A percentile compares a stretch with the other conserved stretches of the same genome.
Conservation (phyloP, 306 rosid genomes). For the Corylus avellana region DNA sequence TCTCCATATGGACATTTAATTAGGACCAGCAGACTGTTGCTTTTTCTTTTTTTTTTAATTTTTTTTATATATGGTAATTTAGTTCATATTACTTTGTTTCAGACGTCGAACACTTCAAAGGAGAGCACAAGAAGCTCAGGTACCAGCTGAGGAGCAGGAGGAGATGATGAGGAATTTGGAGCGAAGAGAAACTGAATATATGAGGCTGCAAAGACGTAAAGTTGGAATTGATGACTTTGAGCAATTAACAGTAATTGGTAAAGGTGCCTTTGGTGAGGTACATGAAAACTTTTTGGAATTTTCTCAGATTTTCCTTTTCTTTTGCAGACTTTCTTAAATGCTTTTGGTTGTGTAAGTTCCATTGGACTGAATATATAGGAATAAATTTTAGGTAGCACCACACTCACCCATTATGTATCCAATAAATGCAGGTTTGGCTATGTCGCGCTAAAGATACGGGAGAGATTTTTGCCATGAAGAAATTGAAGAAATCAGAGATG, state of each 20-base stretch:
- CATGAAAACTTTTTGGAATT: background rate
- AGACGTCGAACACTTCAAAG: constrained; percentile 84
- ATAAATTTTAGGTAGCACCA: background rate
- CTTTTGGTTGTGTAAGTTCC: constrained; percentile 1
- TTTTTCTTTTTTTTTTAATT: background rate
- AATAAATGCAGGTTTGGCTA: constrained; percentile 68
- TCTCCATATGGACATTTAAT: background rate
- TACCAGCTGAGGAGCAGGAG: constrained; percentile 83
- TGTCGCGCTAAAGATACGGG: constrained; percentile 83
- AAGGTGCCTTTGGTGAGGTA: constrained; percentile 99
- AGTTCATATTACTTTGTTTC: constrained; percentile 22
- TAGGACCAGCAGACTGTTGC: background rate
- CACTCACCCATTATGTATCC: background rate
- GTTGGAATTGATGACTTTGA: constrained; percentile 96
- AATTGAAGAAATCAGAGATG: constrained; percentile 96
- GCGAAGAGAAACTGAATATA: constrained; percentile 86
- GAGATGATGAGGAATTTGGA: constrained; percentile 92
- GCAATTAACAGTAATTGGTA: constrained; percentile 86
- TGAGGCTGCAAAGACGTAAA: constrained; percentile 94
- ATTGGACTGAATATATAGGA: background rate
- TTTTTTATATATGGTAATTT: background rate
- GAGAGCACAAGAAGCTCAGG: constrained; percentile 80
- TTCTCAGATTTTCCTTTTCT: constrained; percentile 15
- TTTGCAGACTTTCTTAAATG: background rate
- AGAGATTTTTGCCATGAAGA: constrained; percentile 95